A percentile compares a stretch with the other conserved stretches of the same genome.
phyloP scores from a whole-genome alignment of 1,139 yeast species.

The Eremothecium cymbalariae region DNA sequence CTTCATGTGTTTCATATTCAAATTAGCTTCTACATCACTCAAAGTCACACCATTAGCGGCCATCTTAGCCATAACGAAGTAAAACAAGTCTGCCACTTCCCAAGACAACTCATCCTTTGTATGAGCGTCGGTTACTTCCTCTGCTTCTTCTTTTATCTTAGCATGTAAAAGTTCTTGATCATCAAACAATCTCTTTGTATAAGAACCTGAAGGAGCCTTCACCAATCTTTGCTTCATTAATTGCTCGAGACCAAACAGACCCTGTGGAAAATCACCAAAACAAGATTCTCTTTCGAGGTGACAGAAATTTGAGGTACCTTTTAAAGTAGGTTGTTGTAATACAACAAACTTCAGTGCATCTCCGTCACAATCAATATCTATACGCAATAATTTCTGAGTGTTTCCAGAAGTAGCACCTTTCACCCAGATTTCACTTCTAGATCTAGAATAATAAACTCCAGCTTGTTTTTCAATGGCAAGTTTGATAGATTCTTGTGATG shows the following conservation, averaged over 20 bases:
- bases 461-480: conserved; percentile 75
- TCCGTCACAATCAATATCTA: conserved; percentile 83
- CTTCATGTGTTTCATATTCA: conserved; percentile 75
- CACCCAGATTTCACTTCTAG: conserved; percentile 83
- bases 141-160: conserved; percentile 92
- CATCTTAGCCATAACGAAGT: conserved; percentile 84
- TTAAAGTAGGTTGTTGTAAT: conserved; percentile 50
- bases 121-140: conserved; percentile 82
- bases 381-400: conserved; percentile 60
- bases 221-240: conserved; percentile 44
- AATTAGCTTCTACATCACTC: conserved; percentile 72
- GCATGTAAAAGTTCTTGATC: conserved; percentile 72
- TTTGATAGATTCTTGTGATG: conserved; percentile 69
- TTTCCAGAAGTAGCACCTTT: conserved; percentile 96
- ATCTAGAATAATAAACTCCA: conserved; percentile 92
- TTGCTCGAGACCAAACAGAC: conserved; percentile 53
- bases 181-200: conserved; percentile 77
- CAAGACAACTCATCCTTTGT: conserved; percentile 71
- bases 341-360: conserved; percentile 85
- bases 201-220: conserved; percentile 83
- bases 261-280: conserved; percentile 55
- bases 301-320: conserved; percentile 52
- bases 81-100: conserved; percentile 95
- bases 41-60: conserved; percentile 73
- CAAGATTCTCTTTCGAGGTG: conserved; percentile 75